Evolutionary conservation across 2,329 filamentous ascomycete genomes (phyloP), one percentile per base, ranked within the genome.

Genomic region (Diplodia corticola): DNA sequence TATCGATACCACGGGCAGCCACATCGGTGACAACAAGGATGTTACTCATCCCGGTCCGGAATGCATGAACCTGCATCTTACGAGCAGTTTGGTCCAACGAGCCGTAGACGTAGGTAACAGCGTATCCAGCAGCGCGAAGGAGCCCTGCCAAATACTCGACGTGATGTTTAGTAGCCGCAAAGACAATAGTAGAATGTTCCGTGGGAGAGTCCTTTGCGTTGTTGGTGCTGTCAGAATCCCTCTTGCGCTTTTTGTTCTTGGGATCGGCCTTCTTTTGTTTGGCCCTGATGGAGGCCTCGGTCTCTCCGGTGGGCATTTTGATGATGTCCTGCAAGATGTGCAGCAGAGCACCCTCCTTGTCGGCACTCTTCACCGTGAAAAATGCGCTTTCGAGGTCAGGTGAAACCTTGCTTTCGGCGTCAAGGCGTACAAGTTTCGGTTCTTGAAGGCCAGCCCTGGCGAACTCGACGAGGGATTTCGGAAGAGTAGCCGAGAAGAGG

Each of bases 21-120:
- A 99, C 93, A 76, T 99, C 95, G 1, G 95, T 99, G 51, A 98
- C 94, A 2, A 99, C 93, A 9, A 99, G 81, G 55, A 99, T 93
- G 71, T 97, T 94, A 0, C 92, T 91, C 69, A 90, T 86, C 6
- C 95, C 95, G 26, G 84, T 85, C 67, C 96, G 86, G 77, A 99
- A 99, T 69, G 93, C 89, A 67, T 96, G 90, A 15, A 98, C 92
- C 73, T 99, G 93, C 26, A 93, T 90, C 75, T 93, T 92, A 76
- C 95, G 89, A 35, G 95, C 95, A 4, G 91, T 93, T 75, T 99
- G 95, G 73, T 99, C 96, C 13, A 99, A 83, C 1, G 94, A 92
- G 73, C 95, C 95, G 75, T 99, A 99, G 15, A 92, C 93, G 75
- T 97, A 95, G 4, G 95, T 97, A 0, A 95, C 91, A 2, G 93